phyloP scores from a whole-genome alignment of 805 yeast genomes.

The Starmerella sirachaensis region DNA sequence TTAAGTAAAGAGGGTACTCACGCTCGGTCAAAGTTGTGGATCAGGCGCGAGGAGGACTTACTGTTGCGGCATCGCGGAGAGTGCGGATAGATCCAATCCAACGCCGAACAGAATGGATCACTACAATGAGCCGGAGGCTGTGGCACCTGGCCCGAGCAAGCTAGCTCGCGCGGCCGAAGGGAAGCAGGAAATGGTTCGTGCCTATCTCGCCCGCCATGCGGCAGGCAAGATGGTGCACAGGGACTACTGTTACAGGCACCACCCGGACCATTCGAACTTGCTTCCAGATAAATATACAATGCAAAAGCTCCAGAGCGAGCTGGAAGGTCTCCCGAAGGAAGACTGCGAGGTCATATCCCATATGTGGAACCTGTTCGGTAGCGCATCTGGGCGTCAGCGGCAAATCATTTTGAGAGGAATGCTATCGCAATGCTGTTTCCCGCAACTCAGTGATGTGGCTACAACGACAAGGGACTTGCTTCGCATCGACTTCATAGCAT shows the following conservation, averaged over 20 bases:
- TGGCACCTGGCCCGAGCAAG: slow-evolving; percentile 3
- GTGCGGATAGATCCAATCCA: too few species aligned
- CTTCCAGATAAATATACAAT: slow-evolving; percentile 45
- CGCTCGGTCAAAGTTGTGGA: too few species aligned
- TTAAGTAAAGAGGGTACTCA: too few species aligned
- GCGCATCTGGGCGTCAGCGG: slow-evolving; percentile 59
- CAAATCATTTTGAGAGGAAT: slow-evolving; percentile 71
- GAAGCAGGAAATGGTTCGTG: slow-evolving; percentile 14
- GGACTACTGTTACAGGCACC: slow-evolving; percentile 76
- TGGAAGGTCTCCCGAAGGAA: slow-evolving; percentile 38
- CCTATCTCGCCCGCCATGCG: slow-evolving; percentile 19
- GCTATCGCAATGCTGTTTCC: slow-evolving; percentile 83
- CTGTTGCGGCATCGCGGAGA: not conserved
- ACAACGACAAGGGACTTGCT: slow-evolving; percentile 68
- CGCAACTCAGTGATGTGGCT: slow-evolving; percentile 77
- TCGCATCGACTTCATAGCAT: slow-evolving; percentile 75
- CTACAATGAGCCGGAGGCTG: not conserved
- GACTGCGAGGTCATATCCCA: slow-evolving; percentile 71
- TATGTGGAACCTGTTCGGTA: slow-evolving; percentile 73
- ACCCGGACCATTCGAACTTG: slow-evolving; percentile 38
- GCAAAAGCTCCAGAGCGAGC: slow-evolving; percentile 45
- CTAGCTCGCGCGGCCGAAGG: slow-evolving; percentile 11
- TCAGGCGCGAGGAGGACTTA: too few species aligned
- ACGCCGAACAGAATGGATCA: too few species aligned
- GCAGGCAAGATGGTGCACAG: slow-evolving; percentile 10